Base-by-base conservation (phyloP, 2,329 filamentous ascomycete species). In the Grosmannia serpens region DNA sequence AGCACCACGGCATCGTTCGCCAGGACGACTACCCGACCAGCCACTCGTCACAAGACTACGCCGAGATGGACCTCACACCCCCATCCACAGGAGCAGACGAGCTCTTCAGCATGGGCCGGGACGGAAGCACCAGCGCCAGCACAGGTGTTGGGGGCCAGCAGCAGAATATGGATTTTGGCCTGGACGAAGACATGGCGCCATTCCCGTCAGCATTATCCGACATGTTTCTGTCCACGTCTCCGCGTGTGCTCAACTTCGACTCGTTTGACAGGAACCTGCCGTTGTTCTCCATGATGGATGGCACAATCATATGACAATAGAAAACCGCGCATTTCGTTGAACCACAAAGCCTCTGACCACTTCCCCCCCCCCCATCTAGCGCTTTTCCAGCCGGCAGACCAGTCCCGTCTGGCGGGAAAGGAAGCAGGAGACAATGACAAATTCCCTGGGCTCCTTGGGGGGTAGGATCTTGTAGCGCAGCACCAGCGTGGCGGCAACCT, bases 401-500 rank as follows among this genome's bases (percentile, higher is more conserved):
- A 67, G 55, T 2, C 62, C 64, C 22, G 61, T 57, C 41, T 63
- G 61, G 3, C 61, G 55, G 15, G 59, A 38, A 44, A 63, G 60
- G 57, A 57, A 63, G 2, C 56, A 46, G 20, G 57, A 60, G 29
- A 58, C 27, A 35, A 60, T 62, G 50, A 59, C 61, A 64, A 67
- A 69, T 10, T 63, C 52, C 61, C 64, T 59, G 1, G 60, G 51
- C 1, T 58, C 60, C 24, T 67, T 56, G 22, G 61, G 58, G 24
- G 68, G 38, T 59, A 63, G 61, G 38, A 59, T 46, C n/a, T 53
- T 68, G 62, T 77, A 80, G 47, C 63, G 69, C 9, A 62, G 64
- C 61, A 77, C 70, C 47, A 80, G 58, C 24, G 75, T 77, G 10
- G 77, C 67, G 6, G 70, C 62, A 2, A 71, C 60, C 63, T 73